Evolutionary conservation across 2,329 filamentous ascomycete genomes (phyloP), one percentile per base, ranked within the genome.

Genomic region (Nannizziopsis arthrosporioides): DNA sequence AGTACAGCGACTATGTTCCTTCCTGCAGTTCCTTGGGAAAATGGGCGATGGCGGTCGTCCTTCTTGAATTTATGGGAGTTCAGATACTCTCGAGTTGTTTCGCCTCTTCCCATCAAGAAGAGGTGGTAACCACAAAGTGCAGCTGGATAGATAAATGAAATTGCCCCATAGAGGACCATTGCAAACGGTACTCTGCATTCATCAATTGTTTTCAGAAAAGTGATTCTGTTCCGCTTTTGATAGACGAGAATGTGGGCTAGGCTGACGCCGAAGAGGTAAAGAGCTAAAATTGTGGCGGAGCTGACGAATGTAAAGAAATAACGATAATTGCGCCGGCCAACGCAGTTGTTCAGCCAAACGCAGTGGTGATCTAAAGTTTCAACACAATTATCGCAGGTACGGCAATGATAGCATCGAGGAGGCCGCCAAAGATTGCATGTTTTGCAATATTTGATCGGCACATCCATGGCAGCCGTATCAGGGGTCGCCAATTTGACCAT

Each of bases 341-440:
- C 84, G 59, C 92, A 98, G 65, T 98, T 98, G 69, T 98, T 98
- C 54, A 98, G 78, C 92, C 92, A 98, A 12, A 96, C 89, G 61
- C 92, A 98, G 67, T 98, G 92, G 61, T 98, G 92, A 61, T 98
- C 92, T 56, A 95, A 87, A 0, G 88, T 94, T 66, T 98, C 92
- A 51, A 98, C 79, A 64, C 92, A 98, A 65, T 93, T 95, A 68
- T 98, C 90, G 68, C 92, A 98, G 22, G 94, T 77, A 49, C 92
- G 85, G 68, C 92, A 98, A 68, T 98, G 92, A 62, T 98, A 93
- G 50, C 87, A 88, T 50, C 92, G 85, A 22, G 90, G 89, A 32
- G 92, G 92, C 1, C 92, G 84, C 92, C 92, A 98, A 56, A 98
- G 89, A 60, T 88, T 88, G 73, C 92, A 98, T 14, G 89, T 94